Percentiles rank a stretch among this genome's conserved stretches.
Evolutionary conservation across 495 filamentous ascomycete species (phyloP).

Genomic region (Trichocladium antarcticum): DNA sequence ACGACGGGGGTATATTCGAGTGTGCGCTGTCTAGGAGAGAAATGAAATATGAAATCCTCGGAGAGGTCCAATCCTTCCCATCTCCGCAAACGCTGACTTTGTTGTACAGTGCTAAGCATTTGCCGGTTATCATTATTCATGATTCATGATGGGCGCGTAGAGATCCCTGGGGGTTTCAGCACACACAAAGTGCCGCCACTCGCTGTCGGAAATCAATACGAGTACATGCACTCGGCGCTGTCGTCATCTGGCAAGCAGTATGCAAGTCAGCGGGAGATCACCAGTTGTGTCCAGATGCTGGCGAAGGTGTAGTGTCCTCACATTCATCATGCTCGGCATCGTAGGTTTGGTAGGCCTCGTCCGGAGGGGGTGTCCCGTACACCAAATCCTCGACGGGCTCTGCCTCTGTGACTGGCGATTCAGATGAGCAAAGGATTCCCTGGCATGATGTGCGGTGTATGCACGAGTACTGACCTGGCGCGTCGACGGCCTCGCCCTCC

Average conservation of each 20-base stretch:
- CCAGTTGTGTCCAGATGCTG: too few species aligned
- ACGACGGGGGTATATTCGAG: not conserved
- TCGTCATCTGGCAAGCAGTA: conserved; percentile 1
- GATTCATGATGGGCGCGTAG: too few species aligned
- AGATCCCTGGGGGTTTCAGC: too few species aligned
- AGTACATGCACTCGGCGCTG: not conserved
- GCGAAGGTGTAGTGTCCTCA: too few species aligned
- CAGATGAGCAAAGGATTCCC: too few species aligned
- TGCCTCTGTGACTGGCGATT: too few species aligned
- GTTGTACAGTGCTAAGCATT: not conserved
- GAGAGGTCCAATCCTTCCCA: too few species aligned
- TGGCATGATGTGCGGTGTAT: too few species aligned
- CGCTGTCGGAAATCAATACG: not conserved
- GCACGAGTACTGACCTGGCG: not conserved
- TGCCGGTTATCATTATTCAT: not conserved
- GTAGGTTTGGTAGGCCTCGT: not conserved
- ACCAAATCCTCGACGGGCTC: conserved; percentile 21
- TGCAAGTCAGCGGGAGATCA: too few species aligned
- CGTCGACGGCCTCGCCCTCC: not conserved
- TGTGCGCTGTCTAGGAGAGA: not conserved
- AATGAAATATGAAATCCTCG: too few species aligned
- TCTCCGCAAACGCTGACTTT: not conserved
- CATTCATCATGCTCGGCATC: not conserved
- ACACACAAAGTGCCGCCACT: too few species aligned
- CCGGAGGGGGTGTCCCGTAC: conserved; percentile 20